phyloP scores from a whole-genome alignment of 2,329 filamentous ascomycete species.

The Claviceps sp. region DNA sequence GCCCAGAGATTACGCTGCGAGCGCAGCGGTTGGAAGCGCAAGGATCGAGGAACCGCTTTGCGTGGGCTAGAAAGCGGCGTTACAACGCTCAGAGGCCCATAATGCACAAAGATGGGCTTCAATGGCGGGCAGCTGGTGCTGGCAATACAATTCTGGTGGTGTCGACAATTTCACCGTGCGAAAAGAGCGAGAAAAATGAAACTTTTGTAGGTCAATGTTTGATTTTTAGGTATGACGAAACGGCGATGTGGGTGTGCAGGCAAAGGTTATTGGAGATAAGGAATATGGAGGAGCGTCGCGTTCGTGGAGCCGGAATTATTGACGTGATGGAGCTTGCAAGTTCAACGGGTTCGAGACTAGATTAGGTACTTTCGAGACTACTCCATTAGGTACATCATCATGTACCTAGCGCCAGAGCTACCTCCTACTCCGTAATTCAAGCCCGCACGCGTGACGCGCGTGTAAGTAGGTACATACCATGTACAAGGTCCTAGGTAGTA shows the following conservation, averaged over 20 bases:
- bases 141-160: not conserved
- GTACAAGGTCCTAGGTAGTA: too few relatives aligned
- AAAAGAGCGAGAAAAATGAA: not conserved
- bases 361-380: too few relatives aligned
- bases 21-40: not conserved
- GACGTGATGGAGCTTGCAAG: too few relatives aligned
- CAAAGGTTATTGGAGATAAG: not conserved
- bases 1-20: not conserved
- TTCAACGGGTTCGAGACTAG: too few relatives aligned
- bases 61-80: not conserved
- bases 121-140: not conserved
- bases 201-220: not conserved
- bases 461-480: too few relatives aligned
- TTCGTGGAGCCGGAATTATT: too few relatives aligned
- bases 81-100: not conserved
- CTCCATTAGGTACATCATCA: too few relatives aligned
- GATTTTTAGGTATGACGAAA: not conserved
- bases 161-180: not conserved
- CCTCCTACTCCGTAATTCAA: too few relatives aligned
- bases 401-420: too few relatives aligned
- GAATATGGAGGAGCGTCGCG: not conserved
- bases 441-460: too few relatives aligned
- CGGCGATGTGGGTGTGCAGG: not conserved
- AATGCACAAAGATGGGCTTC: not conserved
- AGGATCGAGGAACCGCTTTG: not conserved